Conservation (phyloP, 2,329 filamentous ascomycete species). For the Dactylella cylindrospora region DNA sequence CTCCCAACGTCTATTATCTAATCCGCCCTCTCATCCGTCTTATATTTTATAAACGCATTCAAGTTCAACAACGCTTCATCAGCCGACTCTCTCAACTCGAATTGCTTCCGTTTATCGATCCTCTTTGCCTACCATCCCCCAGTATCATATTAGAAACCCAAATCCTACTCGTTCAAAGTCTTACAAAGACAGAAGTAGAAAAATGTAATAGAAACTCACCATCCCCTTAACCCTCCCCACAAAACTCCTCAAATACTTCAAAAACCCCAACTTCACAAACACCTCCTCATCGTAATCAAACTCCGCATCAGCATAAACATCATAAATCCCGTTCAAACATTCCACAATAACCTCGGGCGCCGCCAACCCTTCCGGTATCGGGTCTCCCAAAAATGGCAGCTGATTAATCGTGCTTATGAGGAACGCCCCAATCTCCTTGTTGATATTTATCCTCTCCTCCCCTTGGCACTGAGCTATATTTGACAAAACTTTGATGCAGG, state of each 20-base stretch:
- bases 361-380: slow-evolving; percentile 50
- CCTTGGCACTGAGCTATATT: slow-evolving; percentile 48
- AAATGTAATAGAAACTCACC: slow-evolving; percentile 49
- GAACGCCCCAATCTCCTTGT: slow-evolving; percentile 65
- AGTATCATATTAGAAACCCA: slow-evolving; percentile 1
- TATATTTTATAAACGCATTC: slow-evolving; percentile 65
- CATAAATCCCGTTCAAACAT: slow-evolving; percentile 67
- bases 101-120: slow-evolving; percentile 62
- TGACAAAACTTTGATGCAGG: slow-evolving; percentile 23
- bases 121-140: slow-evolving; percentile 53
- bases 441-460: slow-evolving; percentile 59
- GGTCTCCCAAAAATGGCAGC: slow-evolving; percentile 53
- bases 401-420: slow-evolving; percentile 60
- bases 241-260: slow-evolving; percentile 61
- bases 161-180: neutral
- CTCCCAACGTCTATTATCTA: no score
- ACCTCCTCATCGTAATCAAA: slow-evolving; percentile 63
- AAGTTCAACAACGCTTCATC: slow-evolving; percentile 66
- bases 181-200: neutral
- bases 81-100: slow-evolving; percentile 62
- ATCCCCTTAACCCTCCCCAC: slow-evolving; percentile 60
- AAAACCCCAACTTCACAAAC: slow-evolving; percentile 65
- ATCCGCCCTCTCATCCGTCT: slow-evolving; percentile 58
- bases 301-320: slow-evolving; percentile 66
- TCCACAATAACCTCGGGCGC: slow-evolving; percentile 64